Evolutionary conservation across 805 yeast species (phyloP), one percentile per base, ranked within the genome.

Genomic region (Wickerhamomyces ciferrii): DNA sequence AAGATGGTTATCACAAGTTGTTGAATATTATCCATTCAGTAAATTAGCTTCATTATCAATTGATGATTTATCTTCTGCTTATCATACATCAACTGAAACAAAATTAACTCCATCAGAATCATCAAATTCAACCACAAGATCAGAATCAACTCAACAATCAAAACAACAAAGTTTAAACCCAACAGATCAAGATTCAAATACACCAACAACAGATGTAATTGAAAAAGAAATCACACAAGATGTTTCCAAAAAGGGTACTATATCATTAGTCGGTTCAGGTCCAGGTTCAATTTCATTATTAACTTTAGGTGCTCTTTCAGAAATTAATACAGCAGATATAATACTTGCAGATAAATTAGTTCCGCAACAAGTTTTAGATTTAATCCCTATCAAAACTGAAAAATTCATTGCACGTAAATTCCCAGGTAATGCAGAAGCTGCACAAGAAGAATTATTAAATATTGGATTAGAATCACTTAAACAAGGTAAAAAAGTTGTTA

Each of bases 401-500:
- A 70, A 84, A 4, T 89, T 86, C 61, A 90, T 92, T 48, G 98
- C 98, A 2, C 76, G 89, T 37, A 92, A 92, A 64, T 92, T 90
- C 67, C 98, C 98, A 2, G 98, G 98, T 1, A 92, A 92, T 62
- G 97, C 98, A 1, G 97, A 90, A 58, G 76, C 77, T 42, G 98
- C 98, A 0, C 98, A 92, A 65, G 76, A 85, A 49, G 96, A 92
- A 64, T 72, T 92, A 39, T 68, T 89, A 31, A 69, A 74, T n/a
- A 62, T 83, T 52, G 97, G 96, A 0, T 66, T 92, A 17, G 75
- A 74, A 31, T 84, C 82, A 0, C 63, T 89, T 23, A 53, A 70
- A 24, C 64, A 73, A 43, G 97, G 97, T 15, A 74, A 79, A 56
- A 80, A 79, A 47, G 96, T 92, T 1, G 95, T 92, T 3, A 73